Evolutionary conservation across 2,329 filamentous ascomycete genomes (phyloP).

Genomic region (Ophiocordyceps unilateralis): DNA sequence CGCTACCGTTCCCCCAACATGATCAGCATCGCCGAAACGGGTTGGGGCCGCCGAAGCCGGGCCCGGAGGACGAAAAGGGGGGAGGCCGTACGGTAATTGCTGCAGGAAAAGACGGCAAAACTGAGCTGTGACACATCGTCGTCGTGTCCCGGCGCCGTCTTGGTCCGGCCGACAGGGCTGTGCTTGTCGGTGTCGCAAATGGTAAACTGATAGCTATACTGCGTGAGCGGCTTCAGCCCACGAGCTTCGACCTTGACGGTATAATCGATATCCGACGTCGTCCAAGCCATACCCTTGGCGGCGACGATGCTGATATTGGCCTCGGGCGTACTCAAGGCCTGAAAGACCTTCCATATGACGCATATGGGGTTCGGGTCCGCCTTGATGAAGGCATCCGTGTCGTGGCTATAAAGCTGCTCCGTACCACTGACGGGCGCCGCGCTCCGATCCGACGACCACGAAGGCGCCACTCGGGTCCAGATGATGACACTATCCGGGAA

Average conservation of each 20-base stretch:
- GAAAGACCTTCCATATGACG: constrained; percentile 44
- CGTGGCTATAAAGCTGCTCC: constrained; percentile 26
- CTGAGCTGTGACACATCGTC: constrained; percentile 39
- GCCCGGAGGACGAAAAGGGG: background rate
- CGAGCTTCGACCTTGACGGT: constrained; percentile 56
- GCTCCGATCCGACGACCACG: constrained; percentile 25
- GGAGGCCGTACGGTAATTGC: constrained; percentile 38
- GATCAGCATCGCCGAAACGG: no score
- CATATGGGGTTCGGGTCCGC: constrained; percentile 39
- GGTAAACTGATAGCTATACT: constrained; percentile 53
- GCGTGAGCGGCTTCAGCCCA: constrained; percentile 43
- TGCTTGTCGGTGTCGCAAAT: constrained; percentile 45
- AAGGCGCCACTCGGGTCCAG: constrained; percentile 30
- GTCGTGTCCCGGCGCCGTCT: constrained; percentile 43
- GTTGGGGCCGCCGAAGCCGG: no score
- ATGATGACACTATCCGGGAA: constrained; percentile 40
- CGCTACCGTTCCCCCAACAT: no score
- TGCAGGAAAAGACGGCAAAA: constrained; percentile 55
- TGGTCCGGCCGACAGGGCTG: constrained; percentile 49
- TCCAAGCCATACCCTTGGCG: constrained; percentile 43
- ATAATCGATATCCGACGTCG: constrained; percentile 58
- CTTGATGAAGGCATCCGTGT: constrained; percentile 28
- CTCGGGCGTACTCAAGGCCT: constrained; percentile 15
- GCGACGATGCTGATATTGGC: constrained; percentile 21
- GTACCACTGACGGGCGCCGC: constrained; percentile 25